Base-by-base conservation (phyloP, 2,329 filamentous ascomycete species). In the Aspergillus texensis region DNA sequence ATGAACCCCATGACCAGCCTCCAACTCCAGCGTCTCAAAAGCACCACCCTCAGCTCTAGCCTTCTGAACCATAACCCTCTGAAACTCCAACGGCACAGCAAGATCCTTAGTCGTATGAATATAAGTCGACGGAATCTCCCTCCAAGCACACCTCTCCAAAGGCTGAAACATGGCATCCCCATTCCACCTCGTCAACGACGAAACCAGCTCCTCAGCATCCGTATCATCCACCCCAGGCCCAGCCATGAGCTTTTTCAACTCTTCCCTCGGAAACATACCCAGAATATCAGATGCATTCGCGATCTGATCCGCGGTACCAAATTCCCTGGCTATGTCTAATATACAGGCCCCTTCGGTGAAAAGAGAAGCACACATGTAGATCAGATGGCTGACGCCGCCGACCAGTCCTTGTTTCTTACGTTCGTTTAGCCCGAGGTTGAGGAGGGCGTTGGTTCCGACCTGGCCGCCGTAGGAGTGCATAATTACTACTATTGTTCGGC, bases 391-490 rank as follows among this genome's bases (percentile, higher is more conserved):
- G 26, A 52, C 26, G 0, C 24, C 26, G 26, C 48, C 26, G 24
- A n/a, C 2, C 2, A 58, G n/a, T 12, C 43, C 43, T 16, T 28
- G 41, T 6, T 58, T 28, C 24, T 58, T 19, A 2, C 62, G 62
- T 4, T 21, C 41, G 5, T 54, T 9, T 8, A 12, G 3, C 0
- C 45, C 45, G 0, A 66, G 43, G n/a, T 54, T 55, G 1, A 8
- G 9, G 6, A 66, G 53, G 16, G 52, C 59, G 16, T 66, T 62
- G 14, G 59, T 56, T 9, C 62, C 62, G n/a, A 66, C 57, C 26
- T 66, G 64, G 1, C 62, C 62, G 6, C 62, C 59, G 32, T 66
- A 66, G n/a, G 64, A 66, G 21, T 66, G 64, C 43, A 60, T 57
- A 14, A 64, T 36, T 8, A 62, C 57, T 12, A 62, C 19, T 8